These are phyloP conservation scores for Metschnikowia kofuensis DNA, from an alignment of 805 yeast species.

Conservation along the genomic window DNA sequence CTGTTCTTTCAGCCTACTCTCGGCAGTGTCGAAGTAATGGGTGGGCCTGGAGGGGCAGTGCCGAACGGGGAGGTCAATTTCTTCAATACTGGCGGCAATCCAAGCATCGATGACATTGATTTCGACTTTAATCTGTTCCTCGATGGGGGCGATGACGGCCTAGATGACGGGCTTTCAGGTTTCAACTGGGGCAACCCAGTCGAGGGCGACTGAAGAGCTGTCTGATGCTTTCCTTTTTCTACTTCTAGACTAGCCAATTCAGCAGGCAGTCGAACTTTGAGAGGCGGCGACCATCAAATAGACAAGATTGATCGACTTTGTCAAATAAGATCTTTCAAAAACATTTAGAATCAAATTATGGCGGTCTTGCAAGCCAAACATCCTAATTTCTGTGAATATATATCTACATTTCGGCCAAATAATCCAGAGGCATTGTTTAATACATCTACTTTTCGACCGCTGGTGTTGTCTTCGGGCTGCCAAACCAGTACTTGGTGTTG, in stretches of 20 bases:
- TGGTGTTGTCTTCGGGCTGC: neutral
- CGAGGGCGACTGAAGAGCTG: slow-evolving; percentile 15
- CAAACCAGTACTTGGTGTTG: slow-evolving; percentile 23
- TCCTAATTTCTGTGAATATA: too few species aligned
- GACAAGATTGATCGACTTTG: too few species aligned
- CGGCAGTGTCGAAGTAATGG: slow-evolving; percentile 31
- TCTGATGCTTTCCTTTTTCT: neutral
- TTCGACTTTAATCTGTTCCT: slow-evolving; percentile 43
- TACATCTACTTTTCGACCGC: neutral
- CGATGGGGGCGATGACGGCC: slow-evolving; percentile 29
- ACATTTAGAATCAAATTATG: too few species aligned
- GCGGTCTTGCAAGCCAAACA: too few species aligned
- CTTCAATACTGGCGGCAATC: slow-evolving; percentile 21
- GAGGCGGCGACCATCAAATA: too few species aligned
- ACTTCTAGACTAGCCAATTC: neutral
- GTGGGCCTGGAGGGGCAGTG: slow-evolving; percentile 8
- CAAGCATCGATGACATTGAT: slow-evolving; percentile 41
- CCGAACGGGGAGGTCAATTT: slow-evolving; percentile 21
- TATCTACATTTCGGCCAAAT: neutral
- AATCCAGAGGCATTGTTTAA: slow-evolving; percentile 1
- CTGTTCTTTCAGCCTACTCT: slow-evolving; percentile 20
- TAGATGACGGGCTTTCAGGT: slow-evolving; percentile 34
- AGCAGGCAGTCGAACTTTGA: neutral
- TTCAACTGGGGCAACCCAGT: slow-evolving; percentile 39
- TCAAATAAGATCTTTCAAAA: too few species aligned